These are phyloP conservation scores for Aureobasidium sp. DNA, from an alignment of 2,329 filamentous ascomycete genomes.

Conservation along the genomic window DNA sequence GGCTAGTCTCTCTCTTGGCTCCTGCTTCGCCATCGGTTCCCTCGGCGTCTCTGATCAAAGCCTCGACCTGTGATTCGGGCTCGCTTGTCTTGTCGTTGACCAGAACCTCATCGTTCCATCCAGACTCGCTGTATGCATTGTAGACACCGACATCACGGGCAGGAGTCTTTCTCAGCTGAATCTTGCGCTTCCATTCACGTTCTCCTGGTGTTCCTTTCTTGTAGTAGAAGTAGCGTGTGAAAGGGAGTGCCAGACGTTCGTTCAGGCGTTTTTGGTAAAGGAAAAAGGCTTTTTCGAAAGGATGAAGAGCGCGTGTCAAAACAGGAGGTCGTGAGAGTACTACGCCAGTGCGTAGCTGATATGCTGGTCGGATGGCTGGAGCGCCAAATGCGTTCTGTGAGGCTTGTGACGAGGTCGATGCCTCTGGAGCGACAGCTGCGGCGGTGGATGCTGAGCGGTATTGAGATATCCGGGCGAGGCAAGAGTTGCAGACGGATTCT, in stretches of 20 bases:
- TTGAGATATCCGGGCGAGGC: constrained; percentile 34
- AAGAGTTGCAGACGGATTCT: constrained; percentile 41
- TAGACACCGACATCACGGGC: constrained; percentile 82
- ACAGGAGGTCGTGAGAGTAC: constrained; percentile 83
- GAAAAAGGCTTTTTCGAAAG: constrained; percentile 89
- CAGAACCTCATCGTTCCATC: constrained; percentile 87
- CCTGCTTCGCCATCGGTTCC: constrained; percentile 23
- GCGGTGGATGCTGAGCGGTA: constrained; percentile 32
- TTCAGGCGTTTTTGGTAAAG: constrained; percentile 97
- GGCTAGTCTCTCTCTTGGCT: constrained; percentile 14
- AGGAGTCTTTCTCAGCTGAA: constrained; percentile 66
- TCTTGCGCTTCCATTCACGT: constrained; percentile 84
- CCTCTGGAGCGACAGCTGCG: constrained; percentile 24
- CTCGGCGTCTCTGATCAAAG: constrained; percentile 69
- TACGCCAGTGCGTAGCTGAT: constrained; percentile 54
- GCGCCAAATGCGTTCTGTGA: constrained; percentile 33
- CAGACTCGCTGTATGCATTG: constrained; percentile 62
- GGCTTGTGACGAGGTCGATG: constrained; percentile 23
- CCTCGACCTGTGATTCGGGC: constrained; percentile 58
- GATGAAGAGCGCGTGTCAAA: constrained; percentile 72
- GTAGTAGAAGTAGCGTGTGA: constrained; percentile 89
- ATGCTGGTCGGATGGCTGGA: constrained; percentile 41
- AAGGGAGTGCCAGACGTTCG: constrained; percentile 80
- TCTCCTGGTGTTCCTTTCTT: constrained; percentile 79
- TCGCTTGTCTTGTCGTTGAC: constrained; percentile 63